Evolutionary conservation across 129 eudicot species (phyloP).

Genomic region (Artemisia annua): DNA sequence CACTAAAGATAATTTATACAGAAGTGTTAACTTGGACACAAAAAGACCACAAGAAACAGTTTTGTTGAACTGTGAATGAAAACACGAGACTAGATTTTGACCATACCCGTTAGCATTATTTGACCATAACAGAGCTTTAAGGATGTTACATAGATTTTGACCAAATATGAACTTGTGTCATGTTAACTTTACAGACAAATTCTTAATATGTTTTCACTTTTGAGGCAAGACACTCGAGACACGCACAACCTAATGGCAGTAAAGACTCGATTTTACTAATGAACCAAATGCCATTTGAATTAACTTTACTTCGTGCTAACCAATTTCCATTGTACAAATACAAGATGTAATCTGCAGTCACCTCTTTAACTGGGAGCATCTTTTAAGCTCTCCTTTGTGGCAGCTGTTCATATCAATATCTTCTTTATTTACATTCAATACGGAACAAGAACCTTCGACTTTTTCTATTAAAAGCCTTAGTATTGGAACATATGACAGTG

Average conservation of each 20-base stretch:
- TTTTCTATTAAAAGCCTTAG: slow-evolving; percentile 85
- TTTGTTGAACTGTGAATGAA: no score
- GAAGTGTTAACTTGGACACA: no score
- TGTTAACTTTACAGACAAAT: background rate
- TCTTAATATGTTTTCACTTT: background rate
- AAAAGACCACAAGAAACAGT: no score
- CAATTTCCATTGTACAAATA: slow-evolving; percentile 9
- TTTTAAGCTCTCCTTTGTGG: slow-evolving; percentile 46
- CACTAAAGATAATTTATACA: no score
- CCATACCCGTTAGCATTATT: no score
- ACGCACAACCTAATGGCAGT: background rate
- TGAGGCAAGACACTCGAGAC: background rate
- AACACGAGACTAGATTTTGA: no score
- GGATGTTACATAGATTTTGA: no score
- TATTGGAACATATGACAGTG: slow-evolving; percentile 81
- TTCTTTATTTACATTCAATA: slow-evolving; percentile 53
- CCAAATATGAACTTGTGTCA: no score
- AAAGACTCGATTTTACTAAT: background rate
- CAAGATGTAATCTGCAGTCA: slow-evolving; percentile 20
- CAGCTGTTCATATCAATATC: slow-evolving; percentile 46
- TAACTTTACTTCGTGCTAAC: slow-evolving; percentile 23
- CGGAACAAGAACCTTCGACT: slow-evolving; percentile 62
- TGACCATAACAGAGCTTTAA: no score
- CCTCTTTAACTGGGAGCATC: slow-evolving; percentile 59
- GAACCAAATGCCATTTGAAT: background rate